Conservation (phyloP, 495 filamentous ascomycete species). For the Hyaloscypha variabilis region DNA sequence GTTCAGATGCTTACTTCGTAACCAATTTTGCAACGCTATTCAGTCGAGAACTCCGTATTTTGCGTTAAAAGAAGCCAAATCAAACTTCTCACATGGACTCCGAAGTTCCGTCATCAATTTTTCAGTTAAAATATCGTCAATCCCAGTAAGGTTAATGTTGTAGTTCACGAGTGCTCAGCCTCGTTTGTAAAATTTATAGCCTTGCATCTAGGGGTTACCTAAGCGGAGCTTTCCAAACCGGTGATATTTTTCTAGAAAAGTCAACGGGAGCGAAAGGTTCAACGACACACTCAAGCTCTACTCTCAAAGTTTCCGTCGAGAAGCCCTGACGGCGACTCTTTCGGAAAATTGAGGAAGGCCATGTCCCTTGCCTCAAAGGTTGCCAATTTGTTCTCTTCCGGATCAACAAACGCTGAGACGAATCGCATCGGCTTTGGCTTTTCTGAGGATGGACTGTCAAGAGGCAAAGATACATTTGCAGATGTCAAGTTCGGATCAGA, state of each 20-base stretch:
- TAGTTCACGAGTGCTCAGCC: not conserved
- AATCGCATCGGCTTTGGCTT: constrained; percentile 22
- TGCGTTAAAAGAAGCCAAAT: too few relatives aligned
- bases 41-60: too few relatives aligned
- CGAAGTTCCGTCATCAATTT: too few relatives aligned
- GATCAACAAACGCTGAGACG: constrained; percentile 30
- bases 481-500: constrained; percentile 26
- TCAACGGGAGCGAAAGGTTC: not conserved
- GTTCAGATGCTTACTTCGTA: too few relatives aligned
- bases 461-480: constrained; percentile 20
- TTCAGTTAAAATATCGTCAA: too few relatives aligned
- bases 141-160: too few relatives aligned
- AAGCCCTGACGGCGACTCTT: constrained; percentile 24
- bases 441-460: constrained; percentile 37
- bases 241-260: not conserved
- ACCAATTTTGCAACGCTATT: too few relatives aligned
- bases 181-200: constrained; percentile 7
- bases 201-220: constrained; percentile 13
- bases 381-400: constrained; percentile 43
- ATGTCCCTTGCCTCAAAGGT: constrained; percentile 52
- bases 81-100: too few relatives aligned
- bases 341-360: constrained; percentile 35
- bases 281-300: not conserved
- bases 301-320: constrained; percentile 2
- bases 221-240: not conserved